A percentile compares a stretch with the other conserved stretches of the same genome.
These are phyloP conservation scores for Ambrosiella beaveri DNA, from an alignment of 2,329 filamentous ascomycete species.

Conservation along the genomic window DNA sequence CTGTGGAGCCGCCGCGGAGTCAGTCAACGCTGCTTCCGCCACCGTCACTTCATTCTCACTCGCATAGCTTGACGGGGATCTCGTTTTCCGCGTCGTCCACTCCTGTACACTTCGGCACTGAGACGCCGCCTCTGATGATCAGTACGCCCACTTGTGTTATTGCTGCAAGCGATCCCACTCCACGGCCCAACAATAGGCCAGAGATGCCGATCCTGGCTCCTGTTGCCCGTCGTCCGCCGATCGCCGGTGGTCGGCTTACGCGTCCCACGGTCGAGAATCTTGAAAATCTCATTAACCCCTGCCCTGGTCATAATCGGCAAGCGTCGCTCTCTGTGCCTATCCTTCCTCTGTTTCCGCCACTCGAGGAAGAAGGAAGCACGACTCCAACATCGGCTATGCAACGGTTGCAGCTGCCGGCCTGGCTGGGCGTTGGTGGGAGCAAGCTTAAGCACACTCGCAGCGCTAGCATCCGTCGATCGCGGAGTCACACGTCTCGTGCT, in stretches of 20 bases:
- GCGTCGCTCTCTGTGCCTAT: neutral
- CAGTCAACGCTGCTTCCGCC: slow-evolving; percentile 6
- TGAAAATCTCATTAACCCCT: slow-evolving; percentile 34
- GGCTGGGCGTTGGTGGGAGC: slow-evolving; percentile 1
- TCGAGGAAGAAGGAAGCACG: neutral
- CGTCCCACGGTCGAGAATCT: slow-evolving; percentile 35
- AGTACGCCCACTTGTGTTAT: slow-evolving; percentile 39
- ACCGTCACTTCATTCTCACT: neutral
- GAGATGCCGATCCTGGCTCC: slow-evolving; percentile 36
- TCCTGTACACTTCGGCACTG: neutral
- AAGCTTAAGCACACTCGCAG: slow-evolving; percentile 12
- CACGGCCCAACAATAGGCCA: slow-evolving; percentile 9
- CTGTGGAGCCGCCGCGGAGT: slow-evolving; percentile 2
- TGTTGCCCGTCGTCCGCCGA: slow-evolving; percentile 32
- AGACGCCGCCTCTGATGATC: slow-evolving; percentile 33
- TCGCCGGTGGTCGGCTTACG: slow-evolving; percentile 20
- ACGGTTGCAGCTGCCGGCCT: neutral
- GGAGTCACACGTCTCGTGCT: slow-evolving; percentile 34
- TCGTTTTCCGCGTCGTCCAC: neutral
- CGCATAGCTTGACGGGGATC: slow-evolving; percentile 4
- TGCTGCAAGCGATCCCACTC: slow-evolving; percentile 17
- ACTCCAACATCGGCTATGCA: neutral
- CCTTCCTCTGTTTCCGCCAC: slow-evolving; percentile 10
- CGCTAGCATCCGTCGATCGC: slow-evolving; percentile 28
- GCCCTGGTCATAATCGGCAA: neutral